Evolutionary conservation across 371 early-diverging fungal genomes (phyloP).

Genomic region (Mucor circinelloides): DNA sequence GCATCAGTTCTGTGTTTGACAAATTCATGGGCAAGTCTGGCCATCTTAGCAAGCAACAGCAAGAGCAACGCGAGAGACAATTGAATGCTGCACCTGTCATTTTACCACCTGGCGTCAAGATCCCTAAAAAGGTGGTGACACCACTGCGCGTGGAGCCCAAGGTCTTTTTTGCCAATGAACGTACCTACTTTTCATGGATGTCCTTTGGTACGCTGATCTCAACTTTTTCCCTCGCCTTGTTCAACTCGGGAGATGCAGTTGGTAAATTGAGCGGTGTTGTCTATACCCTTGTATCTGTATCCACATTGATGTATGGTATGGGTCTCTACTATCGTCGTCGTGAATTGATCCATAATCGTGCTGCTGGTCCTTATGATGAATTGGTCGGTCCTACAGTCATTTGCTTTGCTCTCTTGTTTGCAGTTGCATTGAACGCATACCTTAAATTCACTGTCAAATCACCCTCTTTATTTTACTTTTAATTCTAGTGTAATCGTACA

Average conservation of each 20-base stretch:
- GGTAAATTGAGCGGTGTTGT: slow-evolving; percentile 75
- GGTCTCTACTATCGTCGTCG: slow-evolving; percentile 96
- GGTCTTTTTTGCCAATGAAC: slow-evolving; percentile 99
- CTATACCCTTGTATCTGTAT: slow-evolving; percentile 80
- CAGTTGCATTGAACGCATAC: slow-evolving; percentile 86
- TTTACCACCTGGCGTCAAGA: slow-evolving; percentile 54
- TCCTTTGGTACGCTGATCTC: slow-evolving; percentile 76
- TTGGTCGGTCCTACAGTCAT: slow-evolving; percentile 84
- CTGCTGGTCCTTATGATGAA: slow-evolving; percentile 79
- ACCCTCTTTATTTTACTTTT: slow-evolving; percentile 1
- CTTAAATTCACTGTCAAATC: slow-evolving; percentile 64
- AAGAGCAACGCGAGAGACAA: not conserved
- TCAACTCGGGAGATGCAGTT: slow-evolving; percentile 84
- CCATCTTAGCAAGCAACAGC: not conserved
- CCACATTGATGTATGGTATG: slow-evolving; percentile 87
- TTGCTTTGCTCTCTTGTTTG: slow-evolving; percentile 85
- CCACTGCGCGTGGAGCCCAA: slow-evolving; percentile 98
- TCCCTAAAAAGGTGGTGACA: slow-evolving; percentile 70
- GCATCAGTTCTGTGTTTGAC: slow-evolving; percentile 17
- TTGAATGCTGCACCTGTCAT: slow-evolving; percentile 29
- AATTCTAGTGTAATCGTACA: not conserved
- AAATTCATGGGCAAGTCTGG: slow-evolving; percentile 10
- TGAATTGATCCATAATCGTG: slow-evolving; percentile 67
- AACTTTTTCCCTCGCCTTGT: slow-evolving; percentile 77
- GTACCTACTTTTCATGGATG: slow-evolving; percentile 96